phyloP scores from a whole-genome alignment of 1,284 basidiomycete species.

The Ceratobasidium sp. region DNA sequence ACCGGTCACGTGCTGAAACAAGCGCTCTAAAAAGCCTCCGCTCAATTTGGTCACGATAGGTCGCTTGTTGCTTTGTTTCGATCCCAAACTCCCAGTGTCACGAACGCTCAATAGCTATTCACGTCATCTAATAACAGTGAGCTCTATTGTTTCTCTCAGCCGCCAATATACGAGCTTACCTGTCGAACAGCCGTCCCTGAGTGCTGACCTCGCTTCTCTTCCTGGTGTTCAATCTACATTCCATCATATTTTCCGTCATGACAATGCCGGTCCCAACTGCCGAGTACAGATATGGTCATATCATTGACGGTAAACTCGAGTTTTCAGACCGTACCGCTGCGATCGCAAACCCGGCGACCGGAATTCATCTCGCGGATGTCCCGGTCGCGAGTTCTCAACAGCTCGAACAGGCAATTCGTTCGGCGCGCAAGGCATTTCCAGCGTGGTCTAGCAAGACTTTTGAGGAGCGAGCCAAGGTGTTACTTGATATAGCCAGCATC shows the following conservation, averaged over 20 bases:
- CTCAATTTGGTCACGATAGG: not conserved
- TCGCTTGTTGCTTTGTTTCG: not conserved
- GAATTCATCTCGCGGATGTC: not conserved
- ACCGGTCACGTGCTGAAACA: not conserved
- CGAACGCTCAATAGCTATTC: not conserved
- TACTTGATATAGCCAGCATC: not conserved
- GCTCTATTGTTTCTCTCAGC: not conserved
- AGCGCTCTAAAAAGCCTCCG: not conserved
- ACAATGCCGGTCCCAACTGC: not conserved
- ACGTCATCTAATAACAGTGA: not conserved
- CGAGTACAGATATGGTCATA: constrained; percentile 17
- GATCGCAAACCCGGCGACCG: constrained; percentile 16
- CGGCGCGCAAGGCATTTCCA: constrained; percentile 9
- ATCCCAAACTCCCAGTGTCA: not conserved
- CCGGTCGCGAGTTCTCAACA: not conserved
- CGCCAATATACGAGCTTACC: not conserved
- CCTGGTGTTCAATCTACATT: not conserved
- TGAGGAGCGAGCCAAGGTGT: constrained; percentile 13
- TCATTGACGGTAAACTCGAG: constrained; percentile 14
- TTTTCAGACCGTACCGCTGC: not conserved
- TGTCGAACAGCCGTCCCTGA: not conserved
- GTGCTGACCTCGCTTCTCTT: not conserved
- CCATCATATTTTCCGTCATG: constrained; percentile 12
- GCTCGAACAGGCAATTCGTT: constrained; percentile 12
- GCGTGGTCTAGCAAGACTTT: constrained; percentile 14